Conservation (phyloP, 768 basidiomycete species). For the Cantharellus anzutake region DNA sequence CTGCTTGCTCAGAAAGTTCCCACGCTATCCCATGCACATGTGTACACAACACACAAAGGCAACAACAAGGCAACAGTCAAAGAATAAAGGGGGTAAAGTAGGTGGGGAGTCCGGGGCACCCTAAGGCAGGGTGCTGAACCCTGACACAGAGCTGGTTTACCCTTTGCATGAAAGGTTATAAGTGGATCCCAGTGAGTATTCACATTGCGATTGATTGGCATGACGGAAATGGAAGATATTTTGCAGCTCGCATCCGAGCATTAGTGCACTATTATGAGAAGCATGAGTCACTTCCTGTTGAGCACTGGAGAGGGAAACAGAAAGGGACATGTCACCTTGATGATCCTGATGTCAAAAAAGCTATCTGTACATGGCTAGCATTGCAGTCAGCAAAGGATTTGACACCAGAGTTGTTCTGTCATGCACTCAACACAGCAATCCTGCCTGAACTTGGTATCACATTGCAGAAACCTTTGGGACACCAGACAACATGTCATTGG, state of each 20-base stretch:
- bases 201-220: not conserved
- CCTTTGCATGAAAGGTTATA: constrained; percentile 17
- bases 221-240: not conserved
- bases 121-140: too few species aligned
- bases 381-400: not conserved
- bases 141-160: too few species aligned
- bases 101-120: too few species aligned
- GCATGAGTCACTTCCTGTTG: not conserved
- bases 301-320: not conserved
- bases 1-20: too few species aligned
- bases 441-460: not conserved
- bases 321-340: not conserved
- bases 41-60: too few species aligned
- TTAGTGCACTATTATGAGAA: not conserved
- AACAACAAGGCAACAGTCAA: too few species aligned
- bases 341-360: not conserved
- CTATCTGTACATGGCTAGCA: not conserved
- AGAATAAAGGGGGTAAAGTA: too few species aligned
- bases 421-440: not conserved
- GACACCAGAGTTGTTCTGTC: not conserved
- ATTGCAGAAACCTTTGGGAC: not conserved
- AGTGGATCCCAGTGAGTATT: not conserved
- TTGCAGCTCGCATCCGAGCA: not conserved
- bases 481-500: not conserved
- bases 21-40: too few species aligned